phyloP scores from a whole-genome alignment of 1,284 basidiomycete species.

The Apiotrichum domesticum region DNA sequence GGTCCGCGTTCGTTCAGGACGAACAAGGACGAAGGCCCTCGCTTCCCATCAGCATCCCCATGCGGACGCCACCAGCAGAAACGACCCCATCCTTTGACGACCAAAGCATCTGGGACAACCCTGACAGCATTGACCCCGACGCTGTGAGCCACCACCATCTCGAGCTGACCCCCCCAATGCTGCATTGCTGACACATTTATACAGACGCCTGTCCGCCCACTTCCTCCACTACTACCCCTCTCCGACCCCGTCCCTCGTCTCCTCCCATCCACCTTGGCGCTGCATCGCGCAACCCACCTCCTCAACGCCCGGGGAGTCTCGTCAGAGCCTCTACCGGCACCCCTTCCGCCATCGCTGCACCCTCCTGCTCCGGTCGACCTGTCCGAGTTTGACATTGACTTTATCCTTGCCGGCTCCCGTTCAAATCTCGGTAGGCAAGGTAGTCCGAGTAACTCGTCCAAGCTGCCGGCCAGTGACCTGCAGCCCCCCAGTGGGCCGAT shows the following conservation, averaged over 20 bases:
- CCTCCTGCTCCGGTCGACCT: constrained; percentile 46
- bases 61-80: constrained; percentile 3
- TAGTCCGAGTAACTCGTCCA: constrained; percentile 6
- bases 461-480: not conserved
- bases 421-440: constrained; percentile 28
- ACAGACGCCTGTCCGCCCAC: constrained; percentile 26
- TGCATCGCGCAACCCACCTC: constrained; percentile 45
- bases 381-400: constrained; percentile 50
- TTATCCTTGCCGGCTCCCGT: constrained; percentile 46
- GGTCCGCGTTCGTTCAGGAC: not conserved
- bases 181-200: not conserved
- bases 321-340: constrained; percentile 44
- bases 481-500: not conserved
- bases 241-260: constrained; percentile 47
- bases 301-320: constrained; percentile 41
- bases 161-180: not conserved
- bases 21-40: constrained; percentile 9
- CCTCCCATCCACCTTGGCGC: constrained; percentile 42
- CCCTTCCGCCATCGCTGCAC: constrained; percentile 43
- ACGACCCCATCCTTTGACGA: constrained; percentile 6
- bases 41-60: constrained; percentile 14
- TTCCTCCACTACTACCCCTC: constrained; percentile 44
- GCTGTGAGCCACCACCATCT: not conserved
- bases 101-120: constrained; percentile 16
- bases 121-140: constrained; percentile 6